Percentiles rank a stretch among this genome's conserved stretches.
phyloP scores from a whole-genome alignment of 768 basidiomycete species.

The Agaricus blazei region DNA sequence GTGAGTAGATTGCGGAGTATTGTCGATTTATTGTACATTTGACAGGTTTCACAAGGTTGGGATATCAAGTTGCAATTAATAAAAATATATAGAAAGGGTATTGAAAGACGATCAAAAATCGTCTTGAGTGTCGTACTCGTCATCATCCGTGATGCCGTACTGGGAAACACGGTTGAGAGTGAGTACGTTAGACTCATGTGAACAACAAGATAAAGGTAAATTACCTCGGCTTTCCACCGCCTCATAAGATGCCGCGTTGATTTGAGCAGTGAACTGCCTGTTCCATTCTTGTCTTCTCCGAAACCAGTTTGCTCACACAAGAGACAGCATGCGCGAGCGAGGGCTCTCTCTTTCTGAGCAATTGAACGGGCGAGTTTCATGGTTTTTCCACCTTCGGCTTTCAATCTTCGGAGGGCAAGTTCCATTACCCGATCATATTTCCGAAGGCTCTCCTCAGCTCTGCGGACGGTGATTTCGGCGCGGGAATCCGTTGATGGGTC shows the following conservation, averaged over 20 bases:
- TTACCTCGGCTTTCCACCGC: slow-evolving; percentile 35
- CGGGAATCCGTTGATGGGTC: slow-evolving; percentile 35
- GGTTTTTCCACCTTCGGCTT: slow-evolving; percentile 31
- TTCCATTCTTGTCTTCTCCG: slow-evolving; percentile 35
- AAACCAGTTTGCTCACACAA: slow-evolving; percentile 43
- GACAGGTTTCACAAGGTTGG: no score
- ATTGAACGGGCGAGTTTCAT: slow-evolving; percentile 27
- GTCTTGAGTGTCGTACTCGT: slow-evolving; percentile 9
- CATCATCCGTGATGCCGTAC: slow-evolving; percentile 12
- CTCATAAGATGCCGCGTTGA: slow-evolving; percentile 33
- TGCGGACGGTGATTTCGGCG: slow-evolving; percentile 28
- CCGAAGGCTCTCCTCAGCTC: slow-evolving; percentile 29
- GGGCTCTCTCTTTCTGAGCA: slow-evolving; percentile 30
- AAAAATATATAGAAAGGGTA: background rate
- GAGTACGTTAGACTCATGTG: background rate
- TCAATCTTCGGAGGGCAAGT: slow-evolving; percentile 31
- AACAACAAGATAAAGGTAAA: slow-evolving; percentile 2
- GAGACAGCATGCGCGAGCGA: slow-evolving; percentile 37
- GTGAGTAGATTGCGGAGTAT: no score
- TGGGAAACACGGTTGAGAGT: slow-evolving; percentile 16
- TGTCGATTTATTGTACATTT: no score
- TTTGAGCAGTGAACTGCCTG: slow-evolving; percentile 33
- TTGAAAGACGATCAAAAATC: background rate
- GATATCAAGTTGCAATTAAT: background rate
- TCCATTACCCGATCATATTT: slow-evolving; percentile 33